A percentile compares a stretch with the other conserved stretches of the same genome.
These are phyloP conservation scores for Solanum pimpinellifolium DNA, from an alignment of 257 asterid species.

Conservation along the genomic window DNA sequence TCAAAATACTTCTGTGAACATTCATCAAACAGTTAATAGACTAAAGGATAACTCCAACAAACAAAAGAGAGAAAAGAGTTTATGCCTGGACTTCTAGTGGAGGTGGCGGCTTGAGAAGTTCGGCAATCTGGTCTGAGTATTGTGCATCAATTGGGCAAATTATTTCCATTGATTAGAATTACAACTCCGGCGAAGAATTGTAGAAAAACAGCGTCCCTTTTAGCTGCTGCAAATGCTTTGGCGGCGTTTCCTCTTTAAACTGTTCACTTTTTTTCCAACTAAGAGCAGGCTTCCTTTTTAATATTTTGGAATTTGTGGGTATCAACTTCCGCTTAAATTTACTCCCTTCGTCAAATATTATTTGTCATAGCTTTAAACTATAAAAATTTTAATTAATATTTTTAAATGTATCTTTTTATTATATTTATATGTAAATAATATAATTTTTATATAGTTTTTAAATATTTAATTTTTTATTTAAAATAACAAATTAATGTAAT, in stretches of 20 bases:
- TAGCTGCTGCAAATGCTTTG: neutral
- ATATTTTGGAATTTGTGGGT: too few species aligned
- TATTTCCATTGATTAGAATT: constrained; percentile 7
- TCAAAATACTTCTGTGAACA: constrained; percentile 48
- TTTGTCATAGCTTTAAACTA: rapidly evolving
- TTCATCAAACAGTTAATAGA: neutral
- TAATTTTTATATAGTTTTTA: too few species aligned
- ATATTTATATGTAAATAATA: too few species aligned
- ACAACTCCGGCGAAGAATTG: neutral
- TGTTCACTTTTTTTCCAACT: neutral
- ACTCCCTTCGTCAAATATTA: too few species aligned
- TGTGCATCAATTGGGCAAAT: constrained; percentile 36
- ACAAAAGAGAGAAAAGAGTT: neutral
- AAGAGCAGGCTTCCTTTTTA: neutral
- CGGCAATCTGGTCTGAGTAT: constrained; percentile 35
- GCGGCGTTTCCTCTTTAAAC: neutral
- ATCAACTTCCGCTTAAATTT: too few species aligned
- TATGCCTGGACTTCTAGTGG: constrained; percentile 46
- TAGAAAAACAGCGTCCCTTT: neutral
- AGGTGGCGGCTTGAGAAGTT: constrained; percentile 54
- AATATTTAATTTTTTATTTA: too few species aligned
- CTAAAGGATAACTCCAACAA: neutral
- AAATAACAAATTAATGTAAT: too few species aligned
- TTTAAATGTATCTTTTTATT: too few species aligned
- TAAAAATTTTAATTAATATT: rapidly evolving